Base-by-base conservation (phyloP, 2,329 filamentous ascomycete genomes). In the Tolypocladium pustulatum region DNA sequence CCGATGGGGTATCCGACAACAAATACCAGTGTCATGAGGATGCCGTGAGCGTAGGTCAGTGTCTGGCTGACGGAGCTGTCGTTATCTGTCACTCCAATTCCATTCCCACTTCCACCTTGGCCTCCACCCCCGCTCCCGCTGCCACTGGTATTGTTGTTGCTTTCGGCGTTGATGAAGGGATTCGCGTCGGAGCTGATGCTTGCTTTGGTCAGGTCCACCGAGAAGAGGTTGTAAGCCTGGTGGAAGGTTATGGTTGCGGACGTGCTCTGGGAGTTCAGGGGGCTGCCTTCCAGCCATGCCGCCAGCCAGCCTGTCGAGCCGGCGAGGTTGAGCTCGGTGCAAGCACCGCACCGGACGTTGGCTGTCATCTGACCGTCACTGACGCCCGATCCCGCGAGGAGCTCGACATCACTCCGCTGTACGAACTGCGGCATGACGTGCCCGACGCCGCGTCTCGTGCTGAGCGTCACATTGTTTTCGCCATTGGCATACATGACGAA, bases 401-500 rank as follows among this genome's bases (percentile, higher is more conserved):
- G 74, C 40, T 79, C 74, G 27, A 87, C 68, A 37, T 76, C 70
- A 30, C 74, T 72, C 7, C 74, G 70, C 1, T 68, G 64, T 1
- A 71, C 72, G 68, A 81, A 78, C 32, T 69, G 54, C 0, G 85
- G 85, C 72, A 74, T 69, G 40, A 68, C 62, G 62, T 86, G 74
- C 9, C 76, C 75, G 0, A 65, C 71, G 36, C 78, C 81, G 3
- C 68, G 64, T 27, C 85, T 80, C 1, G 83, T 77, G 61, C 83
- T 86, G 57, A 87, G 67, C 1, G 85, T 88, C 30, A 87, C 76
- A 65, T 87, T 86, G 61, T 80, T 79, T 4, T 64, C 62, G 60
- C 82, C 81, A 62, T 84, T 76, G 53, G 80, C 71, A 68, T 88
- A 88, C 63, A 87, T 75, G 65, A 88, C 62, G 66, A 88, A 86